phyloP scores from a whole-genome alignment of 192 early-diverging fungal genomes.

The Mortierella alpina region DNA sequence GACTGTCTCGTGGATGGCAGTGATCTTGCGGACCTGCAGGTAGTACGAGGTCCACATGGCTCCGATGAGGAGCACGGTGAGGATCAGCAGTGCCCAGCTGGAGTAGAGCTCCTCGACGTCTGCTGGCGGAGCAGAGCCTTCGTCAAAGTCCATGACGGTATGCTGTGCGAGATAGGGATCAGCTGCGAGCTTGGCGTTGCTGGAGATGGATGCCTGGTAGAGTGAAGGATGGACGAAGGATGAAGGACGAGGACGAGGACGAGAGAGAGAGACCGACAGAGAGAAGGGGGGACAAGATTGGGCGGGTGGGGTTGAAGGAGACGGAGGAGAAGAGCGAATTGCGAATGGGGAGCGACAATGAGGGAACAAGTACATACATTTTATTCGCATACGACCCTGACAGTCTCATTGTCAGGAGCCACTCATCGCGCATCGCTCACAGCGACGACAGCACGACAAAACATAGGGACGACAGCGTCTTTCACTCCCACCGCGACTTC shows the following conservation, averaged over 20 bases:
- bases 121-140: slow-evolving; percentile 24
- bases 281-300: not conserved
- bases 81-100: slow-evolving; percentile 87
- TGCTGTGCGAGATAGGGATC: not conserved
- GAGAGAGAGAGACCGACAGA: not conserved
- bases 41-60: slow-evolving; percentile 92
- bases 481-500: slow-evolving; percentile 48
- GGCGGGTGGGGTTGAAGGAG: not conserved
- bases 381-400: too few relatives aligned
- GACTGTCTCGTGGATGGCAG: slow-evolving; percentile 94
- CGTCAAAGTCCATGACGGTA: slow-evolving; percentile 14
- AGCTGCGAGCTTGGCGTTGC: too few relatives aligned
- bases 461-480: not conserved
- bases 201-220: not conserved
- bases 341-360: not conserved
- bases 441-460: too few relatives aligned
- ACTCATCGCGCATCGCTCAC: too few relatives aligned
- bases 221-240: not conserved
- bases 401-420: too few relatives aligned
- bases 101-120: slow-evolving; percentile 79
- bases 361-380: not conserved
- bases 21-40: slow-evolving; percentile 86
- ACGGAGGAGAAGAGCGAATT: not conserved
- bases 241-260: not conserved
- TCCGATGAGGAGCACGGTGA: slow-evolving; percentile 84